These are phyloP conservation scores for Candida awuae DNA, from an alignment of 805 yeast genomes.

Conservation along the genomic window DNA sequence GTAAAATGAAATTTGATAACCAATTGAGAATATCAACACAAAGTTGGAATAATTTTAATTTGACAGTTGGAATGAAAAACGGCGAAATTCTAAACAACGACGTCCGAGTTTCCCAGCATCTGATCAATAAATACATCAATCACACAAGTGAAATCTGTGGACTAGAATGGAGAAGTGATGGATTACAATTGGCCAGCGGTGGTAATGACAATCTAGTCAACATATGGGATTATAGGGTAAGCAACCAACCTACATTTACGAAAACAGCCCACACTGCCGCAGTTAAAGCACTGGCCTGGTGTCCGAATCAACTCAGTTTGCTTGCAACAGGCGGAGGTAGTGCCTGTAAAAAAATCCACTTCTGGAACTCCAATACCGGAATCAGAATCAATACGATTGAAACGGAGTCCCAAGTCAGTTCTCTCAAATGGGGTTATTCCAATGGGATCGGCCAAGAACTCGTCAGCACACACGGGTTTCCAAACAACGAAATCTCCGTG, in stretches of 20 bases:
- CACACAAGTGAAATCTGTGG: slow-evolving; percentile 94
- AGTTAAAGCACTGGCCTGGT: slow-evolving; percentile 91
- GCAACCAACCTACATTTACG: slow-evolving; percentile 58
- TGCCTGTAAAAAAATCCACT: slow-evolving; percentile 77
- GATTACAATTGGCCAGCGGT: slow-evolving; percentile 80
- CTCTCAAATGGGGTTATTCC: slow-evolving; percentile 83
- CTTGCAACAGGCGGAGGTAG: slow-evolving; percentile 98
- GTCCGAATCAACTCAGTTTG: slow-evolving; percentile 74
- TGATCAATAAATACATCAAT: slow-evolving; percentile 47
- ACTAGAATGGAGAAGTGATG: slow-evolving; percentile 75
- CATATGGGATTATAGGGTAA: slow-evolving; percentile 81
- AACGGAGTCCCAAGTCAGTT: slow-evolving; percentile 91
- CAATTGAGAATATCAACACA: slow-evolving; percentile 76
- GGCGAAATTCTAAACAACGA: slow-evolving; percentile 86
- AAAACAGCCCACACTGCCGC: slow-evolving; percentile 87
- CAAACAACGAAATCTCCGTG: slow-evolving; percentile 72
- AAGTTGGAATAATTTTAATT: slow-evolving; percentile 73
- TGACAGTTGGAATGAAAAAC: slow-evolving; percentile 81
- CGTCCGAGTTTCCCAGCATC: slow-evolving; percentile 76
- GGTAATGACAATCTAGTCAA: slow-evolving; percentile 92
- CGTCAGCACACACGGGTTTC: slow-evolving; percentile 91
- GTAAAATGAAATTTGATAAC: slow-evolving; percentile 64
- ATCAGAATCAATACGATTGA: slow-evolving; percentile 78
- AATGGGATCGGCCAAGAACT: slow-evolving; percentile 70
- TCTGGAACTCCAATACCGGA: slow-evolving; percentile 94